phyloP scores from a whole-genome alignment of 306 rosid species.

The Medicago truncatula region DNA sequence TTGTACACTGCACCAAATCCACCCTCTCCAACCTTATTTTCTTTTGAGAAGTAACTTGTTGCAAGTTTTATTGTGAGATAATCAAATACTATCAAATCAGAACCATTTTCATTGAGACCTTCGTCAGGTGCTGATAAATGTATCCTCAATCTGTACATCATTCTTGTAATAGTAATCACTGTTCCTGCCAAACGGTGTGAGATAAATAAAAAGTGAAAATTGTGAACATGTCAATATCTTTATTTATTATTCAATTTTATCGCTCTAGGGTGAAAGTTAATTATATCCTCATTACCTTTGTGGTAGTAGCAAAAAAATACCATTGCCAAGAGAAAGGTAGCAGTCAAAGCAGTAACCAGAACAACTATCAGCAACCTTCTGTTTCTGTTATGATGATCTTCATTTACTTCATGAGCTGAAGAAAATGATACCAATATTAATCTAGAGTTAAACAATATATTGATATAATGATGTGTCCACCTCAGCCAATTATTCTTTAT shows the following conservation, averaged over 20 bases:
- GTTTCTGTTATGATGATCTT: slow-evolving; percentile 42
- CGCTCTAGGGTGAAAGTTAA: neutral
- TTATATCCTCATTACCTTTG: slow-evolving; percentile 33
- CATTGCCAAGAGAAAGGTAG: slow-evolving; percentile 39
- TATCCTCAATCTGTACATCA: slow-evolving; percentile 29
- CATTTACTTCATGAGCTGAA: slow-evolving; percentile 43
- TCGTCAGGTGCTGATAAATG: slow-evolving; percentile 36
- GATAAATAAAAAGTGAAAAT: neutral
- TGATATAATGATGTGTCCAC: too few relatives aligned
- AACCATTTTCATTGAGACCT: slow-evolving; percentile 27
- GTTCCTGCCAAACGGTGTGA: slow-evolving; percentile 29
- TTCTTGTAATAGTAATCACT: slow-evolving; percentile 7
- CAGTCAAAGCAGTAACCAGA: slow-evolving; percentile 37
- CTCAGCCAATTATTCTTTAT: too few relatives aligned
- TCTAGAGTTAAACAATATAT: too few relatives aligned
- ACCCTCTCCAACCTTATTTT: slow-evolving; percentile 60
- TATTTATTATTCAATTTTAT: slow-evolving; percentile 20
- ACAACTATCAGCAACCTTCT: slow-evolving; percentile 41
- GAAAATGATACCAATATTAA: neutral
- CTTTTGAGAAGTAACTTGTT: slow-evolving; percentile 57
- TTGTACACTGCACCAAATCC: slow-evolving; percentile 62
- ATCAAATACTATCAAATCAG: slow-evolving; percentile 47
- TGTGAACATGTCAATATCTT: neutral
- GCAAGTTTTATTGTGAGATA: slow-evolving; percentile 53
- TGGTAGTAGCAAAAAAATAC: slow-evolving; percentile 38